Evolutionary conservation across 2,329 filamentous ascomycete species (phyloP).

Genomic region (Trichothecium sympodiale): DNA sequence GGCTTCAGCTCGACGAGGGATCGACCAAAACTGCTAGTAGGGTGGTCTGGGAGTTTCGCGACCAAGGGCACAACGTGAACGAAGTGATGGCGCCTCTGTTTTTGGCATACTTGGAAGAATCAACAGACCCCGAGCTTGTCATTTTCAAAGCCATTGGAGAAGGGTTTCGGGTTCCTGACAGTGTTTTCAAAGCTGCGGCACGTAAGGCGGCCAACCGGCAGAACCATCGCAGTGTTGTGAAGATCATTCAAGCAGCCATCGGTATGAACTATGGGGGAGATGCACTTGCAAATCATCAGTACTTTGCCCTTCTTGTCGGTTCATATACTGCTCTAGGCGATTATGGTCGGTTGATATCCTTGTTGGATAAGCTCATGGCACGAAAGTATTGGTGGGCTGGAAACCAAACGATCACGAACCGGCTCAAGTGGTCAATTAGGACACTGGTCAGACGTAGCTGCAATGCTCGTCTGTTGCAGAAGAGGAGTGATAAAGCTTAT

Average conservation of each 20-base stretch:
- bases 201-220: background rate
- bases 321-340: conserved; percentile 19
- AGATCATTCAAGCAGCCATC: conserved; percentile 24
- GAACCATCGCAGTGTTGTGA: conserved; percentile 16
- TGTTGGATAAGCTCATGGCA: conserved; percentile 19
- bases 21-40: conserved; percentile 20
- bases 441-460: too few relatives aligned
- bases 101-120: conserved; percentile 21
- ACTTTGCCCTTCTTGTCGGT: conserved; percentile 23
- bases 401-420: background rate
- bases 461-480: too few relatives aligned
- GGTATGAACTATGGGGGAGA: conserved; percentile 21
- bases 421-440: background rate
- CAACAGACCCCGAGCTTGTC: conserved; percentile 14
- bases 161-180: conserved; percentile 20
- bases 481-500: too few relatives aligned
- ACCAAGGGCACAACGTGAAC: conserved; percentile 29
- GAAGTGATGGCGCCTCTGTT: conserved; percentile 27
- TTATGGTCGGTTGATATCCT: conserved; percentile 17
- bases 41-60: conserved; percentile 28
- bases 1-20: conserved; percentile 19
- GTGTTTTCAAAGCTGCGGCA: conserved; percentile 17
- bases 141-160: conserved; percentile 16
- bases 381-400: conserved; percentile 19
- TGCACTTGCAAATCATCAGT: conserved; percentile 23